Evolutionary conservation across 2,329 filamentous ascomycete species (phyloP), one percentile per base, ranked within the genome.

Genomic region (Aspergillus brasiliensis): DNA sequence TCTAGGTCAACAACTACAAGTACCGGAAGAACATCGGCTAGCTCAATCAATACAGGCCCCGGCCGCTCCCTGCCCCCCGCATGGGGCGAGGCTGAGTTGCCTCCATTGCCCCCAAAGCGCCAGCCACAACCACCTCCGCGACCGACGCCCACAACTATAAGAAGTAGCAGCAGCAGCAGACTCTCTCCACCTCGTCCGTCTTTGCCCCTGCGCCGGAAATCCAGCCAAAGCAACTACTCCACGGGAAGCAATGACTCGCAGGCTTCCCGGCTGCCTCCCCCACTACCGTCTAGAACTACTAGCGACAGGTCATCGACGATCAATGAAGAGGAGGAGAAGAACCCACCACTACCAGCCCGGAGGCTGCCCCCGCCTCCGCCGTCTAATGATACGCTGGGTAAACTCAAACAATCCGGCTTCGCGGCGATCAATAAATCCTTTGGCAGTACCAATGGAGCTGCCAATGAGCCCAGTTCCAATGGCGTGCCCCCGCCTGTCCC

Each of bases 61-160:
- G 46, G 73, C 83, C 52, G 52, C 52, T 55, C 52, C 51, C 80
- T 81, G 66, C 83, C 85, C 5, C 86, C 86, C 8, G 81, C 81
- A 49, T 88, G 82, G 74, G 83, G 85, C 61, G 81, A 84, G 51
- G 72, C 80, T 13, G 78, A 80, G 38, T 72, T 87, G 8, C 86
- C 86, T 54, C 76, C 81, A 28, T 74, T 87, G 37, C 84, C 84
- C 51, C 79, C 82, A 1, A 85, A 82, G 66, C 73, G 75, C 56
- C 71, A 70, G 59, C 68, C 65, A 31, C 61, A 64, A 38, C 66
- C 66, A 7, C 54, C 66, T 15, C 56, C 67, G 21, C 67, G 69
- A 13, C 67, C 72, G 8, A 70, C 67, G 42, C 62, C 65, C 46
- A 25, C 67, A 37, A 56, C 61, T 3, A 46, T 21, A 8, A 58